These are phyloP conservation scores for Alternaria panax DNA, from an alignment of 2,329 filamentous ascomycete genomes.

Conservation along the genomic window DNA sequence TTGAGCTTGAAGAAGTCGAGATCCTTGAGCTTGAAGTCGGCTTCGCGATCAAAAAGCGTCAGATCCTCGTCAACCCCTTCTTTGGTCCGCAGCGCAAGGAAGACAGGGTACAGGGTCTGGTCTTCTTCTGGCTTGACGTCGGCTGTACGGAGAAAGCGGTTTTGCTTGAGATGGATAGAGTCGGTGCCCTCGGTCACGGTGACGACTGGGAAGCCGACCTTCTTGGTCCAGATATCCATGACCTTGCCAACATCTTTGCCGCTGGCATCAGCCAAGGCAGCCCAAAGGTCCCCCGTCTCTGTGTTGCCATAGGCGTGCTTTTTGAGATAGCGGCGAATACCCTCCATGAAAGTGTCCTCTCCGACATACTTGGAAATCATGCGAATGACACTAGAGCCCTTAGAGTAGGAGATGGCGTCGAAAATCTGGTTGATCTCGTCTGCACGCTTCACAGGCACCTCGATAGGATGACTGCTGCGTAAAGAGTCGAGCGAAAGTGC, in stretches of 20 bases:
- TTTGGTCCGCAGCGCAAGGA: conserved; percentile 84
- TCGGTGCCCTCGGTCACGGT: conserved; percentile 79
- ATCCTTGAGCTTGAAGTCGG: conserved; percentile 76
- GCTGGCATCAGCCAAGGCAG: conserved; percentile 83
- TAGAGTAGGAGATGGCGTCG: conserved; percentile 96
- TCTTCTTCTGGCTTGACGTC: conserved; percentile 96
- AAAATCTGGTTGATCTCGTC: conserved; percentile 99
- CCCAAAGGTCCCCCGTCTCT: conserved; percentile 88
- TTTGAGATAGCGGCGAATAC: conserved; percentile 88
- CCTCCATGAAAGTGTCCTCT: conserved; percentile 91
- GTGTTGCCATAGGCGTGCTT: conserved; percentile 98
- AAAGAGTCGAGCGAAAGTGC: conserved; percentile 88
- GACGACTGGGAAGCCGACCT: conserved; percentile 91
- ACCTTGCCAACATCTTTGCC: conserved; percentile 89
- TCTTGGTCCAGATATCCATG: conserved; percentile 97
- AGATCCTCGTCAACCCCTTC: conserved; percentile 81
- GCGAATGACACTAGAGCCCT: conserved; percentile 92
- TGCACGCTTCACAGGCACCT: conserved; percentile 92
- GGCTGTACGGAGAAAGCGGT: conserved; percentile 89
- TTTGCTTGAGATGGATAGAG: conserved; percentile 88
- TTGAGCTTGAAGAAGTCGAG: conserved; percentile 96
- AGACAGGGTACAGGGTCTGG: conserved; percentile 84
- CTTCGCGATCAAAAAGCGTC: conserved; percentile 75
- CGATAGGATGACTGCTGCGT: conserved; percentile 93
- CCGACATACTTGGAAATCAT: conserved; percentile 98